These are phyloP conservation scores for Lachancea thermotolerans DNA, from an alignment of 805 yeast species.

Conservation along the genomic window DNA sequence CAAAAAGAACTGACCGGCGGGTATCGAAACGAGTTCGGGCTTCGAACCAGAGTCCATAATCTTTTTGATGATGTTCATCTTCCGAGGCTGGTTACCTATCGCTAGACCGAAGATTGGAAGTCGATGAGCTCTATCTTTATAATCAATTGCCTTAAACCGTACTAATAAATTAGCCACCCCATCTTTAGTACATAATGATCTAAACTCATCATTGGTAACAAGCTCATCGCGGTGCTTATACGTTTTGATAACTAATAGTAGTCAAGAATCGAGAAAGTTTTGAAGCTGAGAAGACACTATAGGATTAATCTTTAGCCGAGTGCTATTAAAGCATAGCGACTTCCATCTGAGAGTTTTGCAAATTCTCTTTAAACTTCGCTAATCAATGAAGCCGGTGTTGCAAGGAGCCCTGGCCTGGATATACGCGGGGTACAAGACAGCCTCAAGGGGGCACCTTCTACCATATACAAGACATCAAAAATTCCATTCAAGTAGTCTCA, in stretches of 20 bases:
- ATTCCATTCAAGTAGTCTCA: not conserved
- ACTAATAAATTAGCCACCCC: too few species aligned
- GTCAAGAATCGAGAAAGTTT: too few species aligned
- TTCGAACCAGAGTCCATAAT: slow-evolving; percentile 50
- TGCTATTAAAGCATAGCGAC: not conserved
- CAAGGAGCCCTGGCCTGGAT: not conserved
- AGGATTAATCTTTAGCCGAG: not conserved
- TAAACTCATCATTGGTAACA: not conserved
- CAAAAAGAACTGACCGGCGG: slow-evolving; percentile 73
- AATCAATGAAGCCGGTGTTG: too few species aligned
- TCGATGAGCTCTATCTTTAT: too few species aligned
- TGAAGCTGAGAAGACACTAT: not conserved
- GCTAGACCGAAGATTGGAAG: not conserved
- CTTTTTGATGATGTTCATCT: slow-evolving; percentile 70
- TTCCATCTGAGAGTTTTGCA: not conserved
- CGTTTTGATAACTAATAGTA: too few species aligned
- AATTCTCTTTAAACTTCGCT: too few species aligned
- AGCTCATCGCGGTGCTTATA: not conserved
- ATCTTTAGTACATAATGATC: not conserved
- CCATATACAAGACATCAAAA: not conserved
- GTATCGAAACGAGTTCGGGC: slow-evolving; percentile 59
- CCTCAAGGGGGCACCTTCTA: not conserved
- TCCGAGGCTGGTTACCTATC: not conserved
- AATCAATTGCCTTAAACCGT: too few species aligned
- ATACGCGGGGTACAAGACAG: not conserved